These are phyloP conservation scores for Rhizopus arrhizus DNA, from an alignment of 371 early-diverging fungal genomes.

Conservation along the genomic window DNA sequence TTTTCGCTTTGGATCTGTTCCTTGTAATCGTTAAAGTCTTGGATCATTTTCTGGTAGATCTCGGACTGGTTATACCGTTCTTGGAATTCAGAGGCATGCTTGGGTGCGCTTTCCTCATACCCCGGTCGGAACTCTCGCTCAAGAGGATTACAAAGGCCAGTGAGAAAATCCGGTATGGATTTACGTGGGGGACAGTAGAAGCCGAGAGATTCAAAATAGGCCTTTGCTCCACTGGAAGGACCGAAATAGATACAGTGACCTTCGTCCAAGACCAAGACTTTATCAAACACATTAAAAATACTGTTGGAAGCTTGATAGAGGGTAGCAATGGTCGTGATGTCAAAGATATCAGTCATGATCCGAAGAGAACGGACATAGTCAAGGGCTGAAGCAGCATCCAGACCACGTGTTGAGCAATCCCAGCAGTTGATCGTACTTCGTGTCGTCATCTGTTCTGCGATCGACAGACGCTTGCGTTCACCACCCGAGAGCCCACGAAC, in stretches of 20 bases:
- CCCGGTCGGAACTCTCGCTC: slow-evolving; percentile 61
- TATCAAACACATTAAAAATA: slow-evolving; percentile 81
- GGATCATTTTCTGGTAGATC: slow-evolving; percentile 27
- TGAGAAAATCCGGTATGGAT: slow-evolving; percentile 53
- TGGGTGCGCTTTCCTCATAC: slow-evolving; percentile 47
- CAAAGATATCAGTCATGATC: slow-evolving; percentile 35
- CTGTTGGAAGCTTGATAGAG: slow-evolving; percentile 74
- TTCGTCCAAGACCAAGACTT: slow-evolving; percentile 72
- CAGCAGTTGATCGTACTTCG: slow-evolving; percentile 71
- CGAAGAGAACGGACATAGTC: slow-evolving; percentile 57
- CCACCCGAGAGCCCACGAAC: slow-evolving; percentile 85
- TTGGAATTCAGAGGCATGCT: slow-evolving; percentile 53
- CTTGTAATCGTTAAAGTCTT: slow-evolving; percentile 33
- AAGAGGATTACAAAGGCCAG: slow-evolving; percentile 14
- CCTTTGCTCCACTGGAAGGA: slow-evolving; percentile 60
- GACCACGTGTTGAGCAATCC: slow-evolving; percentile 88
- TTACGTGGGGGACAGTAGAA: slow-evolving; percentile 71
- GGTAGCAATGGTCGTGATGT: slow-evolving; percentile 67
- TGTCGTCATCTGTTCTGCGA: slow-evolving; percentile 84
- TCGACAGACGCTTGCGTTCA: slow-evolving; percentile 83
- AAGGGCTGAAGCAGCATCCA: slow-evolving; percentile 89
- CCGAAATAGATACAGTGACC: slow-evolving; percentile 71
- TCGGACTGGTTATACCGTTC: slow-evolving; percentile 34
- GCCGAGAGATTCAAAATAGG: slow-evolving; percentile 70
- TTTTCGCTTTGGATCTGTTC: slow-evolving; percentile 17